Conservation (phyloP, 192 early-diverging fungal genomes). For the Backusella circina region DNA sequence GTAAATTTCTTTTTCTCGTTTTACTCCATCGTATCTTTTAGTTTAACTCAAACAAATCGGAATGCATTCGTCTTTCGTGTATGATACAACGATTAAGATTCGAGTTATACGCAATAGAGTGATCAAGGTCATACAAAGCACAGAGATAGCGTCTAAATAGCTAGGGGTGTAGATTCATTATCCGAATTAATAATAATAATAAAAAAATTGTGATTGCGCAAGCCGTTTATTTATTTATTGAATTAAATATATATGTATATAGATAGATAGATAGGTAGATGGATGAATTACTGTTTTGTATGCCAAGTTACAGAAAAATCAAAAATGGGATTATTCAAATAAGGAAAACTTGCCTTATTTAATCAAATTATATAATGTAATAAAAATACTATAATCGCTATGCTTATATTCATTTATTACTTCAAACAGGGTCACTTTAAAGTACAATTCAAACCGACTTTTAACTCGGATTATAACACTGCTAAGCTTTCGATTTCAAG, state of each 20-base stretch:
- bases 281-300: too few species aligned
- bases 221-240: background rate
- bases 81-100: background rate
- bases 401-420: too few species aligned
- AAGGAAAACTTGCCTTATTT: too few species aligned
- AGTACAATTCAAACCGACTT: too few species aligned
- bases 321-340: background rate
- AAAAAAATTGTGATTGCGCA: background rate
- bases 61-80: background rate
- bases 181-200: background rate
- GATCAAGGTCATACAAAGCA: background rate
- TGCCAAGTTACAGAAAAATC: background rate
- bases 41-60: background rate
- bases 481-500: too few species aligned
- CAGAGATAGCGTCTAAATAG: background rate
- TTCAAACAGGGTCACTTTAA: too few species aligned
- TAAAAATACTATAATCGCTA: too few species aligned
- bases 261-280: too few species aligned
- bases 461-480: too few species aligned
- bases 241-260: too few species aligned
- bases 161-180: background rate
- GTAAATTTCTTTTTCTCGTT: too few species aligned
- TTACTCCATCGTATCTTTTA: background rate
- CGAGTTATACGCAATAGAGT: background rate
- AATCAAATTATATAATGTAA: too few species aligned